Base-by-base conservation (phyloP, 2,329 filamentous ascomycete genomes). In the Cladosporium halotolerans region DNA sequence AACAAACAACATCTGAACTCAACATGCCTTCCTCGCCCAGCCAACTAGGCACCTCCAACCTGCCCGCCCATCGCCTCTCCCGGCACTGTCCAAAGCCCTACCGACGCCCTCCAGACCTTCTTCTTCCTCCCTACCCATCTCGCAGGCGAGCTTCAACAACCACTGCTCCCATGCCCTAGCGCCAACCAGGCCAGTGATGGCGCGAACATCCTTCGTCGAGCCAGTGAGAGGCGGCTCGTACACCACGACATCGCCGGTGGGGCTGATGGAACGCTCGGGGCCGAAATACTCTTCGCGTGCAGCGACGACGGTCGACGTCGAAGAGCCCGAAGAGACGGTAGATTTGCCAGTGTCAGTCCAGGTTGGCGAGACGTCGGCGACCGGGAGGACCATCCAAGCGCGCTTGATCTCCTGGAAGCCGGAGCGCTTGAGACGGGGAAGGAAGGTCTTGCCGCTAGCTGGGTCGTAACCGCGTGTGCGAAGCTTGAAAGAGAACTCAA, bases 81-180 rank as follows among this genome's bases (percentile, higher is more conserved):
- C 75, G 9, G 79, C 79, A 62, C 84, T 81, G 58, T 83, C 79
- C 54, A 85, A 73, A 18, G 82, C 75, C 57, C 75, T 74, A 16
- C 78, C 76, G 14, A 83, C 74, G 23, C 79, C 79, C 55, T 81
- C 77, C 47, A 83, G 63, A 50, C 80, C 68, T 55, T 70, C 74
- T 44, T 72, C 69, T 54, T 77, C 74, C 33, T 76, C 75, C 66
- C 89, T 84, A 23, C 88, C 86, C 66, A 89, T 93, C 75, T 96
- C 91, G 73, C 85, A 81, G 73, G 93, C 88, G 63, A 92, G 80
- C 65, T 89, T 88, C 60, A 96, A 74, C 69, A 97, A 80, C 93
- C 93, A 99, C 68, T 89, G 87, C 79, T 99, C 93, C 92, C 91
- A 99, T 68, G 85, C 84, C 84, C 90, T 93, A 23, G 86, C 85